Conservation (phyloP, 345 rosid species). For the Kernera saxatilis region DNA sequence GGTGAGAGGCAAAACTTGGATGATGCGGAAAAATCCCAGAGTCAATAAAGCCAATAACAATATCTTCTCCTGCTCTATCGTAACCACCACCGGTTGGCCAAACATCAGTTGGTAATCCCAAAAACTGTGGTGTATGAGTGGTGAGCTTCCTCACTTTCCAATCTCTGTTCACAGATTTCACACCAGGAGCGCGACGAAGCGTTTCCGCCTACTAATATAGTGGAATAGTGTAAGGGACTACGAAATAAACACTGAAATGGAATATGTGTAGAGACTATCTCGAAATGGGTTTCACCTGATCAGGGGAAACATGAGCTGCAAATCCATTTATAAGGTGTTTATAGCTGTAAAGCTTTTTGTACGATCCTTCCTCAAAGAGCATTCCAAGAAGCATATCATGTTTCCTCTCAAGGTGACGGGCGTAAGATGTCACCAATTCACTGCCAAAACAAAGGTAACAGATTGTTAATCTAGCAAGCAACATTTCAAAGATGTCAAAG, state of each 20-base stretch:
- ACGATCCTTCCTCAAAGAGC: slow-evolving; percentile 71
- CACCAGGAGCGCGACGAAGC: slow-evolving; percentile 67
- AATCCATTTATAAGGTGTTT: slow-evolving; percentile 93
- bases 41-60: slow-evolving; percentile 92
- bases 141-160: slow-evolving; percentile 97
- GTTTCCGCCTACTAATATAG: slow-evolving; percentile 84
- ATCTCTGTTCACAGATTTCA: slow-evolving; percentile 84
- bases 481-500: neutral
- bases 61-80: slow-evolving; percentile 90
- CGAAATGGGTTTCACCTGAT: slow-evolving; percentile 63
- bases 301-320: slow-evolving; percentile 74
- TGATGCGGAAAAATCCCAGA: slow-evolving; percentile 92
- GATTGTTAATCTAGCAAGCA: neutral
- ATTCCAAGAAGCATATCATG: slow-evolving; percentile 89
- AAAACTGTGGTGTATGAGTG: slow-evolving; percentile 92
- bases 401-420: slow-evolving; percentile 76
- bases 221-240: slow-evolving; percentile 40
- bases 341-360: slow-evolving; percentile 91
- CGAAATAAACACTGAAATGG: neutral
- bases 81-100: slow-evolving; percentile 99
- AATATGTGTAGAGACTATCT: neutral
- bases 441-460: slow-evolving; percentile 35
- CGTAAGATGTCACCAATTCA: slow-evolving; percentile 75
- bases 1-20: slow-evolving; percentile 80
- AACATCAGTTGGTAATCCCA: slow-evolving; percentile 96